Base-by-base conservation (phyloP, 2,329 filamentous ascomycete species). In the Sporothrix schenckii region DNA sequence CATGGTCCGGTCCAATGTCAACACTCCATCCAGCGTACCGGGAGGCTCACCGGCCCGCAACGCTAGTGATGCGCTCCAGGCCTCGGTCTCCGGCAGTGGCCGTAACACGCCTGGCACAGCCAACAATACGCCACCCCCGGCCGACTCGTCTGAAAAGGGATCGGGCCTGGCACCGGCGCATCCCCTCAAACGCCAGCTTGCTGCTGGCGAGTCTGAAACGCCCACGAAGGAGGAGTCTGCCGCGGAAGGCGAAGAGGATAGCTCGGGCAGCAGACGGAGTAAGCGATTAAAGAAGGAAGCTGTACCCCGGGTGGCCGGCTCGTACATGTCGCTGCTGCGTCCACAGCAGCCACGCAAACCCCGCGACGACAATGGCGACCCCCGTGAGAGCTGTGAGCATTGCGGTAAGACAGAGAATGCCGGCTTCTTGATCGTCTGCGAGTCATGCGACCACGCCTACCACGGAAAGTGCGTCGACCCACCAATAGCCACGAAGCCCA, bases 251-350 rank as follows among this genome's bases (percentile, higher is more conserved):
- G 84, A 82, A 47, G 87, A 87, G 11, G 90, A 93, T 1, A 91
- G 93, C 66, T 83, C 83, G 74, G 87, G 87, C 72, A 92, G 91
- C 74, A 88, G 95, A 73, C 89, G 94, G 71, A 97, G 94, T 80
- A 99, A 99, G 82, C 89, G 95, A 56, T 84, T 97, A 14, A 97
- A 95, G 80, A 97, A 96, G 84, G 87, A 88, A 80, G 83, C 84
- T 56, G 87, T 90, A 49, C 93, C 94, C 56, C 97, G 92, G 47
- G 93, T 99, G 75, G 93, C 93, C 74, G 95, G 95, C 69, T 98
- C 94, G 68, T 93, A 98, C 81, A 98, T 98, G 93, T 95, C 92
- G 72, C 88, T 94, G 76, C 93, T 97, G 77, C 92, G 94, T 68
- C 92, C 94, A 70, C 90, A 91, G 34, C 89, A 90, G 19, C 92